Percentiles rank a stretch among this genome's conserved stretches.
Conservation (phyloP, 176 grass and related monocot species). For the Dactylis glomerata region DNA sequence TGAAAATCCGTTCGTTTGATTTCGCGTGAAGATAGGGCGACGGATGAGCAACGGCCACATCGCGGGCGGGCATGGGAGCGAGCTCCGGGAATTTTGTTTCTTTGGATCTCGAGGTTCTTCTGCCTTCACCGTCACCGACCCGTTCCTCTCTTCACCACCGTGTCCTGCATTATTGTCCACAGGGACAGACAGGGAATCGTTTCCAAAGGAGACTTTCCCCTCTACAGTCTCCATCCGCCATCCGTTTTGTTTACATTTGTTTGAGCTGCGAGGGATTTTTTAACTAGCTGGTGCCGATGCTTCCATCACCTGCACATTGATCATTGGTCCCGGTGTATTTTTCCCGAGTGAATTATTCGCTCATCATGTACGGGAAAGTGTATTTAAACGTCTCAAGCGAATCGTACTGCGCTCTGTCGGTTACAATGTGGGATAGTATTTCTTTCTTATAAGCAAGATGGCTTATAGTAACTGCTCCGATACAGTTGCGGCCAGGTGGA, state of each 20-base stretch:
- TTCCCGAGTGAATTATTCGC: slow-evolving; percentile 25
- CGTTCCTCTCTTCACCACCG: neutral
- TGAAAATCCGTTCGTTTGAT: neutral
- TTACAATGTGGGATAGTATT: neutral
- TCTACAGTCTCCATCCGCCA: neutral
- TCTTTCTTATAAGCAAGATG: neutral
- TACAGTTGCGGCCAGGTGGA: neutral
- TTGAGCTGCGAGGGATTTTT: neutral
- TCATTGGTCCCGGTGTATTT: neutral
- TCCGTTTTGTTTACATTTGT: neutral
- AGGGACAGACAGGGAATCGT: neutral
- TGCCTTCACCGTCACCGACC: neutral
- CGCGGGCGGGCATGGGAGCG: neutral
- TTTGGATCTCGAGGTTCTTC: slow-evolving; percentile 1
- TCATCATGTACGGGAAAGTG: neutral
- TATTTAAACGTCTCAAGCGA: neutral
- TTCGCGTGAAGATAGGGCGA: slow-evolving; percentile 3
- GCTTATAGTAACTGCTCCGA: neutral
- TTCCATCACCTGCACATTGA: slow-evolving; percentile 9
- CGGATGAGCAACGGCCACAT: neutral
- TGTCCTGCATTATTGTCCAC: slow-evolving; percentile 22
- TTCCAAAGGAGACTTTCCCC: neutral
- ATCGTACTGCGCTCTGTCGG: neutral
- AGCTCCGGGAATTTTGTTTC: neutral
- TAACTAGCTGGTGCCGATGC: neutral